Evolutionary conservation across 169 alveolate species (phyloP).

Genomic region (Cryptosporidium ryanae): DNA sequence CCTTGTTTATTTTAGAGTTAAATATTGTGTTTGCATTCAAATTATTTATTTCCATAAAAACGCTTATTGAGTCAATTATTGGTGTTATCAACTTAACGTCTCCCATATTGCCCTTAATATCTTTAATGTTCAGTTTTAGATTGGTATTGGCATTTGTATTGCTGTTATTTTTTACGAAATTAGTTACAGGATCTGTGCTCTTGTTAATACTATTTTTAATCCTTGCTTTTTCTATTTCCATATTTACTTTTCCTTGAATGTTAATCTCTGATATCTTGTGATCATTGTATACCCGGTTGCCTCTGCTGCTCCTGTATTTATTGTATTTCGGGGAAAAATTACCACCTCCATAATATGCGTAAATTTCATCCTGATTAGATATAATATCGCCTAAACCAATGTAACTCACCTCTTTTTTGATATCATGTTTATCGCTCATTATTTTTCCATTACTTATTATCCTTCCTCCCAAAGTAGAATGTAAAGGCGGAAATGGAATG

Average conservation of each 20-base stretch:
- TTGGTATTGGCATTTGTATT: background rate
- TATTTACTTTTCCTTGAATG: too few relatives aligned
- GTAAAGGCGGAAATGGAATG: conserved; percentile 61
- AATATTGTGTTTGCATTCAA: background rate
- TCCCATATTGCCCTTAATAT: conserved; percentile 1
- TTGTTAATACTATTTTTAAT: conserved; percentile 1
- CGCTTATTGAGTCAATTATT: conserved; percentile 23
- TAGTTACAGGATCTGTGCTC: background rate
- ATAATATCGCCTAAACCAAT: background rate
- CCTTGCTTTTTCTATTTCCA: background rate
- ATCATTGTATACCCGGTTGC: background rate
- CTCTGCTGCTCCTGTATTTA: background rate
- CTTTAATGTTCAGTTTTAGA: background rate
- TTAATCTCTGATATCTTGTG: background rate
- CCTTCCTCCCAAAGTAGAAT: conserved; percentile 7
- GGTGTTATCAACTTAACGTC: background rate
- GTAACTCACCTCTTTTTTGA: background rate
- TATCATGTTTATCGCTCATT: background rate
- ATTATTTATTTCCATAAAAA: conserved; percentile 16
- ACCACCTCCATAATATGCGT: background rate
- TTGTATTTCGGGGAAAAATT: background rate
- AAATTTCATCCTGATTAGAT: background rate
- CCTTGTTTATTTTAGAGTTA: background rate
- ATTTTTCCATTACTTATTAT: conserved; percentile 1
- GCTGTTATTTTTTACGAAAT: background rate